Evolutionary conservation across 2,329 filamentous ascomycete species (phyloP).

Genomic region (Drechslera avenae): DNA sequence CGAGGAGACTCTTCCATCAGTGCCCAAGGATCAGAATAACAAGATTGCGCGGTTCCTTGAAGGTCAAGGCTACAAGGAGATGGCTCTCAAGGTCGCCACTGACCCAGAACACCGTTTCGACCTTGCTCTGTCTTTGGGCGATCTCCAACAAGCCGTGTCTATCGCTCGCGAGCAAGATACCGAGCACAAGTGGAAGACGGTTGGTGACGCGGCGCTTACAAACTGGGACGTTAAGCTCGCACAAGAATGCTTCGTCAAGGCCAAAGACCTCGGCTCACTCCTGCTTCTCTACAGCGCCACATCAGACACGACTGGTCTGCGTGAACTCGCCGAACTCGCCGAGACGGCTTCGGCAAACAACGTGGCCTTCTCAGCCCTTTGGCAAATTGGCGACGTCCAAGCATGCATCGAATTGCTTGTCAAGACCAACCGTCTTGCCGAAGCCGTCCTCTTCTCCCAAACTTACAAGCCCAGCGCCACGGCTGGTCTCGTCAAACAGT

Average conservation of each 20-base stretch:
- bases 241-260: slow-evolving; percentile 89
- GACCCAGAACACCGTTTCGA: slow-evolving; percentile 98
- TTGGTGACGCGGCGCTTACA: slow-evolving; percentile 86
- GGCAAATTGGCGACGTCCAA: slow-evolving; percentile 83
- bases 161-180: slow-evolving; percentile 82
- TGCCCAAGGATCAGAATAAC: slow-evolving; percentile 92
- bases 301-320: slow-evolving; percentile 75
- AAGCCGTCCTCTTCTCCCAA: slow-evolving; percentile 90
- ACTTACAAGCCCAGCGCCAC: slow-evolving; percentile 90
- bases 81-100: slow-evolving; percentile 91
- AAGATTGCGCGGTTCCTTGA: slow-evolving; percentile 98
- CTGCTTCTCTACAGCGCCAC: slow-evolving; percentile 88
- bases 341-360: slow-evolving; percentile 82
- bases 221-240: slow-evolving; percentile 88
- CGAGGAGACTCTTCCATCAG: slow-evolving; percentile 78
- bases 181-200: slow-evolving; percentile 98
- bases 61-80: slow-evolving; percentile 94
- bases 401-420: slow-evolving; percentile 80
- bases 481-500: slow-evolving; percentile 69
- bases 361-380: slow-evolving; percentile 87
- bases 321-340: slow-evolving; percentile 74
- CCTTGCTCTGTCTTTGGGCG: slow-evolving; percentile 79
- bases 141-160: slow-evolving; percentile 82
- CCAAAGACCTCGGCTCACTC: slow-evolving; percentile 87
- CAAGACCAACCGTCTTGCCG: slow-evolving; percentile 77